A percentile compares a stretch with the other conserved stretches of the same genome.
Evolutionary conservation across 108 stramenopile species (phyloP).

Genomic region (Cyclostephanos invisitatus): DNA sequence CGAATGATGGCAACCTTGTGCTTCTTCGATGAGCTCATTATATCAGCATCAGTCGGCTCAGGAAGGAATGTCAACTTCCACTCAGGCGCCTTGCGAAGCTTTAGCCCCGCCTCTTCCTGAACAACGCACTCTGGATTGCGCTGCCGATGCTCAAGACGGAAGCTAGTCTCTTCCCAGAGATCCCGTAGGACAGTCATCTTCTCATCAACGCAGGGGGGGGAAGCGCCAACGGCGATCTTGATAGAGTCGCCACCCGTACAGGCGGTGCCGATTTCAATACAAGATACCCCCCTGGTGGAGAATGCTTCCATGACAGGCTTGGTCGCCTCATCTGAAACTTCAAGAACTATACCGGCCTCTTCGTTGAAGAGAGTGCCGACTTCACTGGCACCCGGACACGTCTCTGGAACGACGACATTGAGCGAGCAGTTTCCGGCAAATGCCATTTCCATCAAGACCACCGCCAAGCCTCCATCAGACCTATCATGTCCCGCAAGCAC

Average conservation of each 20-base stretch:
- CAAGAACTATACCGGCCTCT: constrained; percentile 94
- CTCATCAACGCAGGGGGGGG: constrained; percentile 68
- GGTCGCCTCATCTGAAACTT: constrained; percentile 68
- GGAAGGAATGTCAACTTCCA: constrained; percentile 88
- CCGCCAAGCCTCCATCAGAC: constrained; percentile 94
- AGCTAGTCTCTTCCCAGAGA: constrained; percentile 99
- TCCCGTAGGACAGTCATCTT: constrained; percentile 91
- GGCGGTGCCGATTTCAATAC: constrained; percentile 81
- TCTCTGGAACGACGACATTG: constrained; percentile 77
- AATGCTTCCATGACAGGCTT: constrained; percentile 74
- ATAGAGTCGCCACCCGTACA: constrained; percentile 71
- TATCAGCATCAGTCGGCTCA: constrained; percentile 59
- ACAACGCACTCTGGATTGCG: constrained; percentile 92
- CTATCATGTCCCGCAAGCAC: constrained; percentile 95
- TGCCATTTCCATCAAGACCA: constrained; percentile 96
- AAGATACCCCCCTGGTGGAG: constrained; percentile 63
- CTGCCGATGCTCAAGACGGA: constrained; percentile 94
- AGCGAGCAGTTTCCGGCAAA: constrained; percentile 97
- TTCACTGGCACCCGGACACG: constrained; percentile 58
- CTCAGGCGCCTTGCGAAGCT: constrained; percentile 75
- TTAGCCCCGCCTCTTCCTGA: constrained; percentile 88
- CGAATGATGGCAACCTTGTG: constrained; percentile 96
- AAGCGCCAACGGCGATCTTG: constrained; percentile 82
- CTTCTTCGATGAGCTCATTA: constrained; percentile 68
- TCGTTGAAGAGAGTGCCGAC: constrained; percentile 93